Evolutionary conservation across 164 flowering plant genomes (phyloP), one percentile per base, ranked within the genome.

Genomic region (Hamamelis virginiana): DNA sequence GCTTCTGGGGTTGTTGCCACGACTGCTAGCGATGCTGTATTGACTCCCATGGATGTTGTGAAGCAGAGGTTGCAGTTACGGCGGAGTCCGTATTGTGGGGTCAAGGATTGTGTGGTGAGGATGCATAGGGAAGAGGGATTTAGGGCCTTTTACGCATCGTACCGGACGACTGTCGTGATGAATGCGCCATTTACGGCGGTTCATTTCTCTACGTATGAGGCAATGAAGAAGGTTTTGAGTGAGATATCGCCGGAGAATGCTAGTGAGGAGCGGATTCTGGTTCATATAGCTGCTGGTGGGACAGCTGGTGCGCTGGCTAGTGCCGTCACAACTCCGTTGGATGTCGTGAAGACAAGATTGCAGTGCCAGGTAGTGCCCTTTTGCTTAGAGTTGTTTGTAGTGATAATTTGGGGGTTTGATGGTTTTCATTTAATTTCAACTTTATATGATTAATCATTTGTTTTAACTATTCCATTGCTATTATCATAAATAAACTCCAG

Each of bases 1-100:
- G 79, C 51, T 15, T 77, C 93, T 0, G 93, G 93, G 0, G 87
- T 89, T 9, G 68, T 68, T 4, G 89, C 93, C 0, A 89, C 91
- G 1, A 82, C 87, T 8, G 79, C 89, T 0, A 87, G 93, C 63
- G 93, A 89, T 51, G 89, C 93, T 0, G 91, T 89, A 59, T 61
- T 85, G 9, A 89, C 90, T 25, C 93, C 91, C 1, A 87, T 89
- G 93, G 93, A 89, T 58, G 63, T 89, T 78, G 93, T 89, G 80
- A 89, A 89, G 73, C 93, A 87, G 76, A 75, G 93, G 73, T 67
- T 89, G 81, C 93, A 87, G 75, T 59, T 89, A 75, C 64, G 71
- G 66, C 74, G 79, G 55, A 87, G 82, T 59, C 91, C 89, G 12
- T 89, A 89, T 44, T 74, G 67, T 52, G 91, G 91, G 0, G 80